A percentile compares a stretch with the other conserved stretches of the same genome.
Evolutionary conservation across 2,329 filamentous ascomycete genomes (phyloP).

Genomic region (Zymoseptoria crescenta): DNA sequence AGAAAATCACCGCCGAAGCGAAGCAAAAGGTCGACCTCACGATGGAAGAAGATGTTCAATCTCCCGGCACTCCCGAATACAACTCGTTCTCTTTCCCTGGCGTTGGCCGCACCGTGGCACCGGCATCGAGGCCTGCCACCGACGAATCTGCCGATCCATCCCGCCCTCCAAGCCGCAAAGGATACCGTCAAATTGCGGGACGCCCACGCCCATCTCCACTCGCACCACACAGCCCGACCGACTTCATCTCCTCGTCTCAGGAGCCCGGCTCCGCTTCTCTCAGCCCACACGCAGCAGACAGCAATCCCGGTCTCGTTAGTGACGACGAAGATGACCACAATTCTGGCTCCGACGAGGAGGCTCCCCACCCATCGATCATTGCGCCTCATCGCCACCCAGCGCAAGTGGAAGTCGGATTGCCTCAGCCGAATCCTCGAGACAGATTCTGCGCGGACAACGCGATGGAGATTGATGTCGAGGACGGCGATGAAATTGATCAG

Average conservation of each 20-base stretch:
- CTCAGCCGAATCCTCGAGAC: constrained; percentile 8
- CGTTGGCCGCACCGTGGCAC: constrained; percentile 11
- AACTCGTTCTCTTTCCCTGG: constrained; percentile 6
- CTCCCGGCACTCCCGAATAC: constrained; percentile 18
- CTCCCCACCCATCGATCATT: constrained; percentile 15
- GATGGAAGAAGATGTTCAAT: constrained; percentile 23
- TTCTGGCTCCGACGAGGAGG: constrained; percentile 27
- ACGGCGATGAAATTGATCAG: constrained; percentile 29
- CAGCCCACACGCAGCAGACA: constrained; percentile 42
- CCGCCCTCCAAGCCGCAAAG: constrained; percentile 15
- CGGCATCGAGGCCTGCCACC: neutral
- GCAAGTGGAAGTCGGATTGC: neutral
- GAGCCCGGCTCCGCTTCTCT: constrained; percentile 27
- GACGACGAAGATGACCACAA: constrained; percentile 42
- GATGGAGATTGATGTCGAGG: constrained; percentile 30
- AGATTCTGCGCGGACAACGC: constrained; percentile 21
- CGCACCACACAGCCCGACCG: constrained; percentile 13
- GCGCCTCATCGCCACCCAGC: constrained; percentile 18
- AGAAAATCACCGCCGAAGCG: constrained; percentile 23
- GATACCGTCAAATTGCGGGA: constrained; percentile 11
- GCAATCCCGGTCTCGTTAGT: constrained; percentile 43
- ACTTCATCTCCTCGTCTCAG: constrained; percentile 25
- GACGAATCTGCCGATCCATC: neutral
- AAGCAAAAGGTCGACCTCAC: constrained; percentile 29
- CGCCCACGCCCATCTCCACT: constrained; percentile 29